A percentile compares a stretch with the other conserved stretches of the same genome.
Conservation (phyloP, 2,329 filamentous ascomycete genomes). For the Tolypocladium guangdongense region DNA sequence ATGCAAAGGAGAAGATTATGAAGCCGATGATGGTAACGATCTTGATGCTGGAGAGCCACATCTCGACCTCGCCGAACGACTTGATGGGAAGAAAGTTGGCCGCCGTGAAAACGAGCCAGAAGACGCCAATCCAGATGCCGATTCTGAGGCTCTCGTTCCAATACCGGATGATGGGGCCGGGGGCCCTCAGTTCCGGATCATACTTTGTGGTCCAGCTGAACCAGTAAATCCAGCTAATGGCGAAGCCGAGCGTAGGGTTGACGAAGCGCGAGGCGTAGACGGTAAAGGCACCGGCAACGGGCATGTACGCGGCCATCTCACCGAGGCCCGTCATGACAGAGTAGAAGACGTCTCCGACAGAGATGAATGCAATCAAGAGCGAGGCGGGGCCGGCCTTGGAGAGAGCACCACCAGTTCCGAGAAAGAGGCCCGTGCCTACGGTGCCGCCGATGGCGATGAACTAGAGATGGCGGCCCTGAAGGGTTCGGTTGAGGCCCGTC, state of each 20-base stretch:
- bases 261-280: conserved; percentile 67
- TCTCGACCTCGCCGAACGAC: conserved; percentile 68
- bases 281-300: conserved; percentile 66
- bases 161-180: conserved; percentile 66
- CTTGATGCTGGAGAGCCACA: conserved; percentile 70
- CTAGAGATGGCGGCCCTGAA: conserved; percentile 31
- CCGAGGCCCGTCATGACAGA: conserved; percentile 61
- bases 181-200: conserved; percentile 61
- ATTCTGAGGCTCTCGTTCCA: conserved; percentile 54
- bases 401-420: conserved; percentile 54
- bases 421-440: conserved; percentile 63
- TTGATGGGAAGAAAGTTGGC: conserved; percentile 63
- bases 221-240: conserved; percentile 79
- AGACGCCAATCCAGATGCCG: conserved; percentile 62
- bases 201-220: conserved; percentile 67
- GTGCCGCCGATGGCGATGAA: conserved; percentile 48
- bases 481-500: conserved; percentile 23
- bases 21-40: conserved; percentile 65
- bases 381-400: conserved; percentile 54
- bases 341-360: conserved; percentile 63
- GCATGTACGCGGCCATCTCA: conserved; percentile 70
- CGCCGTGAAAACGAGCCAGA: conserved; percentile 58
- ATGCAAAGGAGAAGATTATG: conserved; percentile 65
- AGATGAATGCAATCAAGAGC: conserved; percentile 56
- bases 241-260: conserved; percentile 60